Evolutionary conservation across 345 rosid species (phyloP), one percentile per base, ranked within the genome.

Genomic region (Populus ilicifolia): DNA sequence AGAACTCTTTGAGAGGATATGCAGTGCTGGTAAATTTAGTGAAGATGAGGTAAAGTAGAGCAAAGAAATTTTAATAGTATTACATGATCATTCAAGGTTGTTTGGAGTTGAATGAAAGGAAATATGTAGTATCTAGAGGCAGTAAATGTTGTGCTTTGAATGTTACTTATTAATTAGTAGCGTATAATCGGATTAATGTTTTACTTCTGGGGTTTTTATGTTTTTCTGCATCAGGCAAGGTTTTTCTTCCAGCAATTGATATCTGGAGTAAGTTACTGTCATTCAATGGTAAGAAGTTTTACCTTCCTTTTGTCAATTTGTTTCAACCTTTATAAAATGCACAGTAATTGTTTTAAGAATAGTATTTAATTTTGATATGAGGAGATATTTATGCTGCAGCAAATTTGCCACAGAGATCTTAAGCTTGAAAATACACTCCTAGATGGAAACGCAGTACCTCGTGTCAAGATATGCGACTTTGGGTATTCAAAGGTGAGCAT

Each of bases 211-310:
- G 5, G n/a, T 39, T 59, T 67, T 36, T 67, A 18, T 70, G 27
- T 80, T 70, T 33, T 7, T 11, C 63, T 83, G 66, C 61, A 71
- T 52, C 84, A 94, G 98, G 98, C 93, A 80, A 91, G 93, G 65
- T 92, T 86, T 78, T 94, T 92, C 87, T 94, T 91, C 81, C 97
- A 92, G 80, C 98, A 94, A 74, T 87, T 94, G 71, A 88, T 92
- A 81, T 94, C 98, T 18, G 98, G 97, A 84, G 97, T 94, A 66
- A 90, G 98, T 82, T 89, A 92, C 75, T 92, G 97, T 72, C 98
- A 94, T 70, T 86, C 91, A 71, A 91, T 91, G 97, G 98, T 94
- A 86, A 43, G 81, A 78, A 71, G 20, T 30, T 27, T 29, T 8
- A 54, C 69, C 72, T 59, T 66, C 33, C 56, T 69, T 73, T 41